Base-by-base conservation (phyloP, 208 protist genomes). In the Acanthamoeba castellanii region DNA sequence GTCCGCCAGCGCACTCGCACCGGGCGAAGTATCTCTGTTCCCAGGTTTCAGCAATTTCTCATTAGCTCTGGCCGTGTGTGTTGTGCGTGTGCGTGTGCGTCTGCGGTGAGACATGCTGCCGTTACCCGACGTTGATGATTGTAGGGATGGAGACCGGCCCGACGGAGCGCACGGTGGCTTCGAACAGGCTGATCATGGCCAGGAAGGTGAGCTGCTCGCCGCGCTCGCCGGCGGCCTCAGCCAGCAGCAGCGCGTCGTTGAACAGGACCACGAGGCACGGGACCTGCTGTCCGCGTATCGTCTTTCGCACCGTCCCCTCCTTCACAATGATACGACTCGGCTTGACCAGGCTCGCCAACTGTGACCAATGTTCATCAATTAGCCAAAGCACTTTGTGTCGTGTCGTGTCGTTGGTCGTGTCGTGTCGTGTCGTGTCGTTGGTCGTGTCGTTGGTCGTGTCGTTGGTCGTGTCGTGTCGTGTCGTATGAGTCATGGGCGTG, bases 231-330 rank as follows among this genome's bases (percentile, higher is more conserved):
- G 52, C 3, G 27, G 25, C 25, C 30, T 88, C 52, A 18, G 81
- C 52, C 81, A 88, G 27, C 27, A 88, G 81, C 25, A 88, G 50
- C n/a, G 81, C 6, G 27, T 88, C 81, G 50, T 88, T 88, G 81
- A 88, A 88, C 16, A 88, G 81, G 9, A 88, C 42, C 18, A 88
- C 50, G 4, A 88, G 42, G 81, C 81, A 88, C 30, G 42, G 50
- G 37, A 42, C 22, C 45, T 66, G 30, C 52, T 88, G 42, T 18
- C 81, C 81, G 27, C 34, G 25, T 22, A 55, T 66, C 22, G 34
- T 55, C 42, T 55, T 64, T 8, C 25, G 6, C 52, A 88, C 81
- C 27, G 18, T 55, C 42, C 81, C 81, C 50, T 88, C 81, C 34
- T 64, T 55, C 3, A 88, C 50, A 0, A 88, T 55, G 14, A 34